phyloP scores from a whole-genome alignment of 345 rosid genomes.

The Fremontodendron californicum region DNA sequence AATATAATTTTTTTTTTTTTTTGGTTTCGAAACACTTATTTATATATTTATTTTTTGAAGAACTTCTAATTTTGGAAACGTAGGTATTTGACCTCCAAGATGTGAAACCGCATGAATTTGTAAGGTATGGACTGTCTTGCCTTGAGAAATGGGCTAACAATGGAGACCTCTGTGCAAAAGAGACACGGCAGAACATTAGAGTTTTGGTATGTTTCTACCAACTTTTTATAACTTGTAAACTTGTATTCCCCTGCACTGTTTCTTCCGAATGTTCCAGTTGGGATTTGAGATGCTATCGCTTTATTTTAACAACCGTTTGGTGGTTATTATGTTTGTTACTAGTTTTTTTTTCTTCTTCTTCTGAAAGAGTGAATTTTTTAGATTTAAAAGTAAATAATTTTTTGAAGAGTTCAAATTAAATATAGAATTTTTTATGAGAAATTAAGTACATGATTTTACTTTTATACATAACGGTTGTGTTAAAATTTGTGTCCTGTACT shows the following conservation, averaged over 20 bases:
- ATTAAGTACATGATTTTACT: background rate
- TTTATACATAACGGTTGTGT: background rate
- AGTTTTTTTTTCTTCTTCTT: background rate
- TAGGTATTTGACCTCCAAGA: conserved; percentile 81
- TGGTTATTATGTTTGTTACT: background rate
- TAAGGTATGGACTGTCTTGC: conserved; percentile 71
- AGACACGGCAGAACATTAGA: conserved; percentile 70
- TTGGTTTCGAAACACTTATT: background rate
- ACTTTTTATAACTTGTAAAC: background rate
- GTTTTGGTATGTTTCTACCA: conserved; percentile 56
- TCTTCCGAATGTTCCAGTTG: background rate
- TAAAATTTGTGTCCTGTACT: background rate
- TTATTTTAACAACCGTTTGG: background rate
- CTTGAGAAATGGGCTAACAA: conserved; percentile 64
- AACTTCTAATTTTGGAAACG: conserved; percentile 12
- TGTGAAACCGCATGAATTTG: conserved; percentile 82
- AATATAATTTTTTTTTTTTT: background rate
- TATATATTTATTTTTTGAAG: background rate
- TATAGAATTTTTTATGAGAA: background rate
- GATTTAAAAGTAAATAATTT: background rate
- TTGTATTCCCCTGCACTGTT: too few species aligned
- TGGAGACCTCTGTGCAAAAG: conserved; percentile 79
- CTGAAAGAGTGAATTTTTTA: background rate
- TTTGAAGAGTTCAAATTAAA: background rate
- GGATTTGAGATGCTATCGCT: background rate